phyloP scores from a whole-genome alignment of 179 eudicot species.

The Sideroxylon spinosum region DNA sequence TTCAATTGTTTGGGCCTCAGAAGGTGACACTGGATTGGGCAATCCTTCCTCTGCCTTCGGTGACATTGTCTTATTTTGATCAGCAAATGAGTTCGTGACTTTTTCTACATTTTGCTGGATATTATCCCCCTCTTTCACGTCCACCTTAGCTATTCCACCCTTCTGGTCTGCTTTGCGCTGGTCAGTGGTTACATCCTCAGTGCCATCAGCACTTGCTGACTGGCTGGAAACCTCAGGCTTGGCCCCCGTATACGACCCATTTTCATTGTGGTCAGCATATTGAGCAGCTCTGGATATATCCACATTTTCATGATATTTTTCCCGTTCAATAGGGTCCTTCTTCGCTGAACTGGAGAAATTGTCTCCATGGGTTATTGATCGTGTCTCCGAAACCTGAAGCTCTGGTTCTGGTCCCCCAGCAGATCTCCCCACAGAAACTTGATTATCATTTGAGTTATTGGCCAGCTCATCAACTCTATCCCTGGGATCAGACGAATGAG shows the following conservation, averaged over 20 bases:
- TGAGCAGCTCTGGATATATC: conserved; percentile 31
- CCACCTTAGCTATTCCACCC: conserved; percentile 26
- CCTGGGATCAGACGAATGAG: conserved; percentile 29
- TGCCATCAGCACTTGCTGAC: conserved; percentile 23
- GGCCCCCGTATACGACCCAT: conserved; percentile 27
- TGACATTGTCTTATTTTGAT: conserved; percentile 28
- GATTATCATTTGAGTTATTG: conserved; percentile 24
- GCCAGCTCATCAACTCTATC: conserved; percentile 23
- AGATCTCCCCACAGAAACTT: conserved; percentile 25
- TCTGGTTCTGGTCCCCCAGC: conserved; percentile 27
- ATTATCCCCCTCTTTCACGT: conserved; percentile 26
- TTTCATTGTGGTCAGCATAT: conserved; percentile 31
- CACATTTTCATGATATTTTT: conserved; percentile 23
- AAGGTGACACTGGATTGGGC: conserved; percentile 25
- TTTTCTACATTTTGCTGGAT: conserved; percentile 25
- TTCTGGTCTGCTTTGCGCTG: conserved; percentile 24
- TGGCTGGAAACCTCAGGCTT: conserved; percentile 21
- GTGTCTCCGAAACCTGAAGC: conserved; percentile 32
- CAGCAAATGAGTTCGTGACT: conserved; percentile 23
- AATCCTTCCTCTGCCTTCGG: conserved; percentile 34
- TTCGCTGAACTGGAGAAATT: conserved; percentile 20
- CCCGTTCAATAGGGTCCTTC: conserved; percentile 26
- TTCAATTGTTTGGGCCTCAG: conserved; percentile 41
- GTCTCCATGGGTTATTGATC: conserved; percentile 21
- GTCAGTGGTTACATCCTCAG: conserved; percentile 26